phyloP scores from a whole-genome alignment of 495 filamentous ascomycete species.

The Rusavskia elegans region DNA sequence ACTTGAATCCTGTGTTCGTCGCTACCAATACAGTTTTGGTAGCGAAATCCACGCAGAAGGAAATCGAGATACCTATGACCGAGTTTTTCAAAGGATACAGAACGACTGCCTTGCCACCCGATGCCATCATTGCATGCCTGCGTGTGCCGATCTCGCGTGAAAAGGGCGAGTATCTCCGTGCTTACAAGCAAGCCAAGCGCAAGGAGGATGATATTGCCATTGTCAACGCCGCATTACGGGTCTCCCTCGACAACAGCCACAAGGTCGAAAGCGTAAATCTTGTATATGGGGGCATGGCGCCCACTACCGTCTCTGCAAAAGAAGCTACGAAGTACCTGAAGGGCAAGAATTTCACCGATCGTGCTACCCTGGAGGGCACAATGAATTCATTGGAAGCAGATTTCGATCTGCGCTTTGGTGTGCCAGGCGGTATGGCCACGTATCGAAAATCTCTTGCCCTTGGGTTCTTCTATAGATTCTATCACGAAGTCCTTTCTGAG shows the following conservation, averaged over 20 bases:
- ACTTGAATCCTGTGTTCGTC: constrained; percentile 89
- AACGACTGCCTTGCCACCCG: constrained; percentile 60
- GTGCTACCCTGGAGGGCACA: constrained; percentile 65
- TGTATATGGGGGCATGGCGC: constrained; percentile 84
- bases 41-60: constrained; percentile 53
- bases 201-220: constrained; percentile 98
- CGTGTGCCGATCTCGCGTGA: constrained; percentile 60
- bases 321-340: constrained; percentile 51
- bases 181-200: constrained; percentile 90
- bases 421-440: constrained; percentile 91
- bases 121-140: constrained; percentile 74
- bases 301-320: constrained; percentile 70
- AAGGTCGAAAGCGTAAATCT: constrained; percentile 55
- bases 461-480: constrained; percentile 24
- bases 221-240: constrained; percentile 67
- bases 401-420: constrained; percentile 71
- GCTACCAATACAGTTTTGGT: constrained; percentile 68
- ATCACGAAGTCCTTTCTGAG: constrained; percentile 30
- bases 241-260: constrained; percentile 47
- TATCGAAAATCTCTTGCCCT: constrained; percentile 84
- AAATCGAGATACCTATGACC: constrained; percentile 74
- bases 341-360: constrained; percentile 67
- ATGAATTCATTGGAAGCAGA: constrained; percentile 80
- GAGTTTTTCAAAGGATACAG: constrained; percentile 89
- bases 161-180: constrained; percentile 53